Base-by-base conservation (phyloP, 192 early-diverging fungal species). In the Rhizophagus sp. region DNA sequence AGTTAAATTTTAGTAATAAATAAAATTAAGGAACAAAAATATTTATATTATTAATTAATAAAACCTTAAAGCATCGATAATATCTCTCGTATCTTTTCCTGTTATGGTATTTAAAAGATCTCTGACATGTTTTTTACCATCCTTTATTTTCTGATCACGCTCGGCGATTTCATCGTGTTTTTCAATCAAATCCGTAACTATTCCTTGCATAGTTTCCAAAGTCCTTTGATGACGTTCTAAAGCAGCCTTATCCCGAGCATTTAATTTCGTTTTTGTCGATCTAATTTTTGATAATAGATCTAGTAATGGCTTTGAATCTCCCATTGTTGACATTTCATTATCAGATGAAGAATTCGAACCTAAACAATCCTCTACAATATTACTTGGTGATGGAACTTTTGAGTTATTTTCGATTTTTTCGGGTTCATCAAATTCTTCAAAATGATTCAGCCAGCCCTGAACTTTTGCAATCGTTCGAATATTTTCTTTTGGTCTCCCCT, bases 141-240 rank as follows among this genome's bases (percentile, higher is more conserved):
- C 12, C 12, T 66, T 30, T 15, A 30, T 30, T 27, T 66, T 66
- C 11, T 66, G 30, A 7, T 27, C 64, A 33, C 25, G 25, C 6
- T n/a, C 9, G 0, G 2, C 2, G 15, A 66, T 30, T 33, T 27
- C 64, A 15, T 66, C 12, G 12, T 66, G 25, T 9, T 66, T 66
- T 66, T 33, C 64, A 15, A 66, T 33, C 13, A 66, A 66, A 66
- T 66, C 64, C 5, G 64, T 15, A 33, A 66, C 12, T 33, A 66
- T 66, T 66, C 1, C 33, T 66, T 66, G 64, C 64, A 66, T 66
- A 33, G 15, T 1, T 66, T 66, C 64, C 30, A 66, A 66, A 66
- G 64, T 66, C 12, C 9, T 9, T 30, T 33, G 24, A 33, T 30
- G 30, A 66, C 15, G 64, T 27, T 66, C 64, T 15, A 30, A 33